These are phyloP conservation scores for Paracorniculantispora psalliotae DNA, from an alignment of 2,329 filamentous ascomycete genomes.

Conservation along the genomic window DNA sequence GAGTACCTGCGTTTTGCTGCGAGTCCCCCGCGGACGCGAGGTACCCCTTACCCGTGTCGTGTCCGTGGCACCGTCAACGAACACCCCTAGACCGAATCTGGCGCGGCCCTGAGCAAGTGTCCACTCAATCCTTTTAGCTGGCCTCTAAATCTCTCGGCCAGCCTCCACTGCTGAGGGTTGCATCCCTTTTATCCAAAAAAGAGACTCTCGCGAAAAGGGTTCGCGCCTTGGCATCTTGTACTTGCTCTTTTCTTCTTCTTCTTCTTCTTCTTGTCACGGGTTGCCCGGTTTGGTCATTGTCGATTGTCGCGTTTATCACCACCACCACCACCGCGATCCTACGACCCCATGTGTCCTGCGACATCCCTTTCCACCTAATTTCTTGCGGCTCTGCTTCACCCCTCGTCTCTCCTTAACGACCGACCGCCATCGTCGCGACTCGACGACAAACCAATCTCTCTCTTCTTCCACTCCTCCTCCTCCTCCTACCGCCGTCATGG, in stretches of 20 bases:
- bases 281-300: not conserved
- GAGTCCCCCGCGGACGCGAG: not conserved
- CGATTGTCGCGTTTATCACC: not conserved
- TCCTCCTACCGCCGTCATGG: slow-evolving; percentile 35
- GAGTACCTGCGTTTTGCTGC: not conserved
- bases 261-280: not conserved
- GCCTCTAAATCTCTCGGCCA: slow-evolving; percentile 12
- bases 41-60: not conserved
- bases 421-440: not conserved
- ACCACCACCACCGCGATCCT: not conserved
- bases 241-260: not conserved
- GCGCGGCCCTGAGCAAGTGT: not conserved
- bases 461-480: not conserved
- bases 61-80: not conserved
- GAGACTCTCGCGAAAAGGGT: slow-evolving; percentile 1
- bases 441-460: not conserved
- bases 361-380: not conserved
- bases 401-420: slow-evolving; percentile 3
- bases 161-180: not conserved
- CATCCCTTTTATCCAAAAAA: slow-evolving; percentile 10
- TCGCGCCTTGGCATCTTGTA: not conserved
- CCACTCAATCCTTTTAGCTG: slow-evolving; percentile 8
- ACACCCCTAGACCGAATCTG: slow-evolving; percentile 8
- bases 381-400: not conserved
- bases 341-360: not conserved